Conservation (phyloP, 129 eudicot genomes). For the Artemisia tridentata region DNA sequence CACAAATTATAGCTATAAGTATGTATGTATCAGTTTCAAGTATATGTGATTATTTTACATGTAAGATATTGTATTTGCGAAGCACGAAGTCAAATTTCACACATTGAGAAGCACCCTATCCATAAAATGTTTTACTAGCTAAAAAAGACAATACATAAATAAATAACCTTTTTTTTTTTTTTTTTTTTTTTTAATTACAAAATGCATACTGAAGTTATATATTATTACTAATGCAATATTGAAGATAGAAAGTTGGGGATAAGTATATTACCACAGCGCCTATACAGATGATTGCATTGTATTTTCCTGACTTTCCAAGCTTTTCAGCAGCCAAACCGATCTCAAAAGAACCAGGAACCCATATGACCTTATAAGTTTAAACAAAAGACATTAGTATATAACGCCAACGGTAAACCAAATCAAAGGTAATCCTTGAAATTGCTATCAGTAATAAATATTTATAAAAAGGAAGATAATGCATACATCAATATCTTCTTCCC, state of each 20-base stretch:
- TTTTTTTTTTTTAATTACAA: neutral
- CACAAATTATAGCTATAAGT: neutral
- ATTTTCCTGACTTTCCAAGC: conserved; percentile 84
- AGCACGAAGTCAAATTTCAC: neutral
- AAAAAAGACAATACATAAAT: neutral
- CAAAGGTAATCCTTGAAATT: neutral
- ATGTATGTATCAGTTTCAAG: conserved; percentile 7
- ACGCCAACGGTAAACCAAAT: neutral
- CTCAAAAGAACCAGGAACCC: conserved; percentile 98
- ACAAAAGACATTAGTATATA: conserved; percentile 15
- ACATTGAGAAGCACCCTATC: conserved; percentile 2
- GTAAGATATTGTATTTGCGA: conserved; percentile 1
- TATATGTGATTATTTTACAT: conserved; percentile 1
- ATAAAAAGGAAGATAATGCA: conserved; percentile 28
- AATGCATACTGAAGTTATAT: neutral
- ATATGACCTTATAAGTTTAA: conserved; percentile 56
- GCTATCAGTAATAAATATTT: neutral
- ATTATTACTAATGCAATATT: conserved; percentile 15
- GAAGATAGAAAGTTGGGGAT: neutral
- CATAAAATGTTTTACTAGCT: conserved; percentile 14
- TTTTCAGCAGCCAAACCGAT: conserved; percentile 80
- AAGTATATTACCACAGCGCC: conserved; percentile 84
- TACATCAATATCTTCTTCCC: conserved; percentile 88
- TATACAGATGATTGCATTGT: conserved; percentile 77
- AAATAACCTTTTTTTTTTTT: neutral